These are phyloP conservation scores for Magnusiomyces ingens DNA, from an alignment of 1,139 yeast species.

Conservation along the genomic window DNA sequence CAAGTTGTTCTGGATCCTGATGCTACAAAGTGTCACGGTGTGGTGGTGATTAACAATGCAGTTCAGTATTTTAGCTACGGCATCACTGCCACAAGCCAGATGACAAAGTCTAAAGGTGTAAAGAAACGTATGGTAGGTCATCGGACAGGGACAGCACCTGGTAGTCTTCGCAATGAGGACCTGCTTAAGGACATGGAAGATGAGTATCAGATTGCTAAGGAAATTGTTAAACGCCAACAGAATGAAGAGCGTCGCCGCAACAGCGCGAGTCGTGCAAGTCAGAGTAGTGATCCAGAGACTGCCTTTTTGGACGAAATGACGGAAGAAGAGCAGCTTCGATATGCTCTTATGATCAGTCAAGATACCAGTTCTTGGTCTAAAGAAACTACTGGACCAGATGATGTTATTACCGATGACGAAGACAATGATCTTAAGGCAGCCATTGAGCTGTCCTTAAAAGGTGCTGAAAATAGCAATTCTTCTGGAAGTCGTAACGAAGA, in stretches of 20 bases:
- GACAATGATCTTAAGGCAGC: conserved; percentile 24
- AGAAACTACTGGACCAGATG: not conserved
- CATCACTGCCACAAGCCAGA: conserved; percentile 18
- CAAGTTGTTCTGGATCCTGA: conserved; percentile 37
- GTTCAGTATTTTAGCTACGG: conserved; percentile 64
- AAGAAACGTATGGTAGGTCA: conserved; percentile 18
- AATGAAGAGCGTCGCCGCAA: conserved; percentile 14
- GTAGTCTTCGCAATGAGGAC: conserved; percentile 28
- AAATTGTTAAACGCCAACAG: conserved; percentile 14
- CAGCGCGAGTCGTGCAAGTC: not conserved
- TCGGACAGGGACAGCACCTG: too few relatives aligned
- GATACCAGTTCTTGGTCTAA: conserved; percentile 10
- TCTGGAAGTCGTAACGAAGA: not conserved
- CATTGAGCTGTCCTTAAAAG: conserved; percentile 20
- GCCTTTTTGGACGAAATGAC: conserved; percentile 35
- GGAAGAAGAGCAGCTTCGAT: conserved; percentile 40
- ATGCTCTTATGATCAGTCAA: conserved; percentile 37
- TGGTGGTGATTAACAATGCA: conserved; percentile 48
- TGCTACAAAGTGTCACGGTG: conserved; percentile 43
- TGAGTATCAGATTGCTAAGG: conserved; percentile 26
- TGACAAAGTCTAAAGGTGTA: conserved; percentile 18
- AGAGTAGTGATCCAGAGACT: conserved; percentile 22
- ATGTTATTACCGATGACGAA: conserved; percentile 22
- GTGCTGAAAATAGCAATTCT: not conserved
- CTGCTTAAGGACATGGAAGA: conserved; percentile 30